Evolutionary conservation across 2,329 filamentous ascomycete genomes (phyloP).

Genomic region (Zymoseptoria crescenta): DNA sequence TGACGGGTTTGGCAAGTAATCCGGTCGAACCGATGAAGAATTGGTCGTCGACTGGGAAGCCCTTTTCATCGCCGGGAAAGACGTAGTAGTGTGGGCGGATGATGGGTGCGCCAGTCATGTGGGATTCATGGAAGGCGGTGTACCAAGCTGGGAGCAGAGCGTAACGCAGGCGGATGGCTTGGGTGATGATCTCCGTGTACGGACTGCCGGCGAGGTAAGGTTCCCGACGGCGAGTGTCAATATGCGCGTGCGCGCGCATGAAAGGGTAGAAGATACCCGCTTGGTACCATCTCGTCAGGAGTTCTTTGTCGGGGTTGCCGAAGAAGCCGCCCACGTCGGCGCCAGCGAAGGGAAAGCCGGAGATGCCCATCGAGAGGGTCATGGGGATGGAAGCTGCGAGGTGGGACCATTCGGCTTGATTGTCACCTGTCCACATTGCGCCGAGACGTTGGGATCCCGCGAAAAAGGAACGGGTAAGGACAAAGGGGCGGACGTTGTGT

Average conservation of each 20-base stretch:
- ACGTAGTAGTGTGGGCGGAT: conserved; percentile 89
- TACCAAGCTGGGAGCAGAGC: conserved; percentile 90
- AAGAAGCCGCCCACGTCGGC: conserved; percentile 98
- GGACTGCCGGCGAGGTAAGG: conserved; percentile 83
- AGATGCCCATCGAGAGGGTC: conserved; percentile 85
- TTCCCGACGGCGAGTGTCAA: conserved; percentile 88
- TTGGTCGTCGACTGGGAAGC: conserved; percentile 88
- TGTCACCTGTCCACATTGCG: conserved; percentile 99
- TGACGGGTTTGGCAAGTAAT: conserved; percentile 85
- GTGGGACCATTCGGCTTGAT: conserved; percentile 87
- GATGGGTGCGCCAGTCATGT: conserved; percentile 74
- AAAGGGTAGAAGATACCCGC: conserved; percentile 95
- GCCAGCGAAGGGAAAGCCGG: conserved; percentile 87
- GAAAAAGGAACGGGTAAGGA: conserved; percentile 88
- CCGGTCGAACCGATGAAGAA: conserved; percentile 85
- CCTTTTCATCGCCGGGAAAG: conserved; percentile 74
- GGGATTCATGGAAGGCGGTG: conserved; percentile 88
- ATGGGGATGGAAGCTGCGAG: conserved; percentile 86
- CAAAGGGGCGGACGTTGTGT: conserved; percentile 61
- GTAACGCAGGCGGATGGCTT: conserved; percentile 82
- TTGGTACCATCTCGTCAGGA: conserved; percentile 93
- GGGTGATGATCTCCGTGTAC: conserved; percentile 76
- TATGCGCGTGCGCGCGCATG: conserved; percentile 95
- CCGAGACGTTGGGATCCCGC: conserved; percentile 81
- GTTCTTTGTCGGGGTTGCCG: conserved; percentile 86